Evolutionary conservation across 805 yeast species (phyloP), one percentile per base, ranked within the genome.

Genomic region (Helenozyma baotianmanensis): DNA sequence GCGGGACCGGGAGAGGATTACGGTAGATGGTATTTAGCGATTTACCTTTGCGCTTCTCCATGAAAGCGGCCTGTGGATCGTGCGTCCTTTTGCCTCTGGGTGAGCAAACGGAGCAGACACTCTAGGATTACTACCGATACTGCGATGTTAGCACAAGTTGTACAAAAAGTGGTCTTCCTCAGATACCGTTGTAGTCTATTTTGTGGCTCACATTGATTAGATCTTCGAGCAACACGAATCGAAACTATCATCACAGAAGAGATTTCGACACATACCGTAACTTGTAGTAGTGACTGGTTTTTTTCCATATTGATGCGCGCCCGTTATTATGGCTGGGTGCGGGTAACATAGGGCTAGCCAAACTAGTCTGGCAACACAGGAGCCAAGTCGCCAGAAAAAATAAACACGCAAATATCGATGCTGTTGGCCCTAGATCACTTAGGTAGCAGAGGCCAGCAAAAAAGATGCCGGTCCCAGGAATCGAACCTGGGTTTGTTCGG

Each of bases 121-220:
- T n/a, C n/a, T n/a, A n/a, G n/a, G n/a, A n/a, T n/a, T n/a, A n/a
- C n/a, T n/a, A n/a, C n/a, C n/a, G 22, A 14, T 27, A 8, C 19
- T 17, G 19, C 19, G 14, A 11, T 24, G 37, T 38, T 40, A 34
- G 39, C 34, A 32, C 21, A n/a, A 9, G 14, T 11, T 27, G 25
- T 13, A 4, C 18, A 27, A 17, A 21, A 13, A 14, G 14, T 38
- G 36, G 34, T 39, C 29, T 33, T 25, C 47, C 27, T 82, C 95
- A 85, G 95, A 85, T 85, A 85, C 95, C 95, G 95, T 85, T 85
- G 94, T 85, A 85, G 95, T 85, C 95, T 80, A 73, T 75, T 75
- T 40, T 73, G 81, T 72, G 79, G 48, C 83, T 71, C 75, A 76
- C 85, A 78, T 53, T 48, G 76, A 57, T 26, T 33, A 36, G 37